Evolutionary conservation across 352 stramenopile genomes (phyloP), one percentile per base, ranked within the genome.

Genomic region (Lagenidium sp.): DNA sequence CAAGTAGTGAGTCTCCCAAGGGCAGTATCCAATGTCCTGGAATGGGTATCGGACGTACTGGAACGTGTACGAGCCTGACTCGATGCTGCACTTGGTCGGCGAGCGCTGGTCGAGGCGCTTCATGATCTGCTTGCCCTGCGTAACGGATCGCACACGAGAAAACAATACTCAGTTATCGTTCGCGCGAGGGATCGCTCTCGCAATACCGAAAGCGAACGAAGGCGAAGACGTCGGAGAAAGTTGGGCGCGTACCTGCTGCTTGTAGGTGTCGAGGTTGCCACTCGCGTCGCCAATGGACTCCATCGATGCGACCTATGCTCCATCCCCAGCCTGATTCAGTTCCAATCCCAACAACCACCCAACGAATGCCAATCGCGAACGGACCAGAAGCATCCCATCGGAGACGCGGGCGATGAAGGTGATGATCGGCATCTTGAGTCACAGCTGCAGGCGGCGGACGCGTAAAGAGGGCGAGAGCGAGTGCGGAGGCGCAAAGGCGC

Each of bases 331-430:
- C n/a, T n/a, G n/a, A n/a, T n/a, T n/a, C n/a, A n/a, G n/a, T n/a
- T n/a, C n/a, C n/a, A n/a, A n/a, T n/a, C n/a, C n/a, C n/a, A n/a
- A n/a, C n/a, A n/a, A n/a, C n/a, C n/a, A n/a, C n/a, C n/a, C n/a
- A n/a, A n/a, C 13, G 10, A 59, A 52, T 24, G 25, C 23, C 18
- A 24, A 55, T 12, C 4, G 10, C 4, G 28, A 32, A 55, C 72
- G 45, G 41, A 94, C 81, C 54, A 97, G 77, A 38, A 97, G 66
- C 68, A 97, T 94, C 40, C 91, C 91, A 59, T 97, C 91, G 32
- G 82, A 95, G 25, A 97, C 78, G 47, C 91, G 84, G 52, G 91
- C 91, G 6, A 97, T 73, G 55, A 97, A 96, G 37, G 91, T 97
- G 57, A 97, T 90, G 51, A 96, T 94, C 50, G 91, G 89, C 91